Conservation (phyloP, 2,329 filamentous ascomycete species). For the Volutella citrinella region DNA sequence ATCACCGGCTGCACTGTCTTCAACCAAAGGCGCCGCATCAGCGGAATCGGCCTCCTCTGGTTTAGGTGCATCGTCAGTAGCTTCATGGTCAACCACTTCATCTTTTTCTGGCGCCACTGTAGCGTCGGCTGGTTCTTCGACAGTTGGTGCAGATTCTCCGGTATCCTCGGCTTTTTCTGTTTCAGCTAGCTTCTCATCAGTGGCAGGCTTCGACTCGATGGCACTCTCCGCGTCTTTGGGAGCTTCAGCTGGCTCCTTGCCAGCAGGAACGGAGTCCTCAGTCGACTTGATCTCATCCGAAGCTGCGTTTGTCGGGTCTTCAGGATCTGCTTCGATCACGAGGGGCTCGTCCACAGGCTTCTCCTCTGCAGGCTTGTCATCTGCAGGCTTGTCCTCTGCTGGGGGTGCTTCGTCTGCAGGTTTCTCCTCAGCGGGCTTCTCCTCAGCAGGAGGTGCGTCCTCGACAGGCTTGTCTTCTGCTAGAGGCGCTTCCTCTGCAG, state of each 20-base stretch:
- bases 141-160: too few relatives aligned
- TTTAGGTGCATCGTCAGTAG: too few relatives aligned
- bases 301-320: constrained; percentile 1
- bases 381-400: neutral
- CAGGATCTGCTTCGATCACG: too few relatives aligned
- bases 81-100: too few relatives aligned
- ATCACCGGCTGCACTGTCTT: constrained; percentile 6
- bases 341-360: neutral
- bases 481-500: too few relatives aligned
- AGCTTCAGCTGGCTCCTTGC: constrained; percentile 9
- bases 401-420: too few relatives aligned
- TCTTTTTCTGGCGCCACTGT: too few relatives aligned
- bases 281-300: neutral
- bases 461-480: neutral
- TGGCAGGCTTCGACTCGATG: too few relatives aligned
- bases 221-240: too few relatives aligned
- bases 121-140: too few relatives aligned
- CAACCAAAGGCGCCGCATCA: neutral
- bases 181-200: too few relatives aligned
- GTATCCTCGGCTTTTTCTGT: too few relatives aligned
- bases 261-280: constrained; percentile 4
- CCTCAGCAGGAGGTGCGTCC: neutral
- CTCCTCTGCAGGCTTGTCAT: constrained; percentile 2
- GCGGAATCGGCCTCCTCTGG: constrained; percentile 1
- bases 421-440: constrained; percentile 5